Conservation (phyloP, 2,329 filamentous ascomycete species). For the Alternaria novae-zelandiae region DNA sequence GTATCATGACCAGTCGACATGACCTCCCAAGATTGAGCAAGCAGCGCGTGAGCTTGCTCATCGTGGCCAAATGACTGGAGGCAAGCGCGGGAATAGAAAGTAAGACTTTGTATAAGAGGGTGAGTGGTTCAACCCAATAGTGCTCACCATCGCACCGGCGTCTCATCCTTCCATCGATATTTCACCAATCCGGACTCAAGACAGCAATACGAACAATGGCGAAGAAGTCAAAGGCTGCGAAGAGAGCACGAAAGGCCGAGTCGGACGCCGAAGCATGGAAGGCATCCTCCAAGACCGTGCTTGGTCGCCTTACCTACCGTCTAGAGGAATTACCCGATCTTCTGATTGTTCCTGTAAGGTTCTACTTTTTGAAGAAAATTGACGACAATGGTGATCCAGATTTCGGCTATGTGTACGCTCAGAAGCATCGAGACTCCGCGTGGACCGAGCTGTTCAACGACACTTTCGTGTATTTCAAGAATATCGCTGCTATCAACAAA, state of each 20-base stretch:
- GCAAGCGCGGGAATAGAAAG: background rate
- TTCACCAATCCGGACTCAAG: background rate
- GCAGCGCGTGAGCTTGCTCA: background rate
- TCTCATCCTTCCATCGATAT: background rate
- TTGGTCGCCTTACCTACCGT: background rate
- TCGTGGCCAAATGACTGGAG: background rate
- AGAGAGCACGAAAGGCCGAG: background rate
- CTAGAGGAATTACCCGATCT: background rate
- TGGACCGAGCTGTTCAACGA: no score
- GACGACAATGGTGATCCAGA: no score
- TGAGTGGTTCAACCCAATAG: background rate
- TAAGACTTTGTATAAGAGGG: background rate
- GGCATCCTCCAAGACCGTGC: background rate
- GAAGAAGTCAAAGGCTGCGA: background rate
- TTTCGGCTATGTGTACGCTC: no score
- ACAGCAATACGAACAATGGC: background rate
- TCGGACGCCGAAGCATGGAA: background rate
- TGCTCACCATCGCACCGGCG: background rate
- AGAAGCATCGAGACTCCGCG: no score
- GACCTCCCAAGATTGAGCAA: background rate
- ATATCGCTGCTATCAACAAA: no score
- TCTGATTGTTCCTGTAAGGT: no score
- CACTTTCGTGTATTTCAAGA: no score
- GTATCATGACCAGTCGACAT: background rate
- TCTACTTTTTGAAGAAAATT: no score